Base-by-base conservation (phyloP, 2,329 filamentous ascomycete genomes). In the Ascochyta fabae region DNA sequence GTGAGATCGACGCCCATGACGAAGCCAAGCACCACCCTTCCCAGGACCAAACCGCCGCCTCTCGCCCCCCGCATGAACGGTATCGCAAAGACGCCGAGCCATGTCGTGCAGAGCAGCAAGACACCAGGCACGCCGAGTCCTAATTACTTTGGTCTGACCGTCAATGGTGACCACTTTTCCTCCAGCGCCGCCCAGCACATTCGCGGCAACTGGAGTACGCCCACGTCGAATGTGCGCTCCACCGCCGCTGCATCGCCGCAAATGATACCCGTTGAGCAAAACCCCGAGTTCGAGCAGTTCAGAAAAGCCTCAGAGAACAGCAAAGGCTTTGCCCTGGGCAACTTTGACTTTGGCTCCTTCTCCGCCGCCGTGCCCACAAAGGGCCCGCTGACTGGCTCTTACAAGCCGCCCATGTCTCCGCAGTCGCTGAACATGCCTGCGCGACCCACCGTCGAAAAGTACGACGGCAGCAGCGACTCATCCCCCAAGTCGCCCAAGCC, bases 261-360 rank as follows among this genome's bases (percentile, higher is more conserved):
- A 59, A 83, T 88, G 60, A 78, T 92, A 6, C 84, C 90, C 0
- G 78, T 91, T 46, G 89, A 94, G 66, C 86, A 88, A 31, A 92
- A 93, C 66, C 85, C 89, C 6, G 88, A 92, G n/a, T 94, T 90
- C 60, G 91, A 94, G 71, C 88, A 89, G 2, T 94, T 96, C 71
- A 83, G 83, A 64, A 86, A 83, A 60, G 88, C 92, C 68, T 74
- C 74, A 15, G 90, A 93, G 67, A 81, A 84, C 33, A 88, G 87
- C 63, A 73, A 71, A 22, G 78, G 76, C 48, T 80, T 75, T 52
- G 68, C 79, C 6, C 61, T 75, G 38, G 77, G 76, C 26, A 75
- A 67, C 19, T 71, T 81, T 53, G 73, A 75, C 44, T 80, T 80
- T 68, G 75, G 71, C 22, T 70, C 75, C 51, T 66, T 63, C 27